Percentiles rank a stretch among this genome's conserved stretches.
These are phyloP conservation scores for Chalaropsis ovoidea DNA, from an alignment of 2,329 filamentous ascomycete species.

Conservation along the genomic window DNA sequence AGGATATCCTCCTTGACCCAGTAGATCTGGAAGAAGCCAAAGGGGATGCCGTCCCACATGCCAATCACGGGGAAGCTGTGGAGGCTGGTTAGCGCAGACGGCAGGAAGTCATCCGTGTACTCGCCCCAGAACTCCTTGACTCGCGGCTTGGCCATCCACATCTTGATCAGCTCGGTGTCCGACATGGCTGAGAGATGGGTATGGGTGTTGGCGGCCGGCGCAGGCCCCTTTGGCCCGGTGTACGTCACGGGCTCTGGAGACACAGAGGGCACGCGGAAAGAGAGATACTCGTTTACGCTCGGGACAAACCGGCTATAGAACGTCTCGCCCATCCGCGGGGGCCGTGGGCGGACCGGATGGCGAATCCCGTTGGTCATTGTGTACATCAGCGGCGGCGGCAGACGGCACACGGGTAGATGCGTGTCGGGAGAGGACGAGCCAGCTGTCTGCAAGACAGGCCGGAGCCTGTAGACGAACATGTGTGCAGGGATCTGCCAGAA, in stretches of 20 bases:
- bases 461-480: slow-evolving; percentile 62
- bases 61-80: slow-evolving; percentile 88
- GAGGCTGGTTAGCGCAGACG: slow-evolving; percentile 50
- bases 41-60: slow-evolving; percentile 88
- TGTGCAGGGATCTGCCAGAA: slow-evolving; percentile 91
- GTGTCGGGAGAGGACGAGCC: slow-evolving; percentile 69
- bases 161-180: slow-evolving; percentile 56
- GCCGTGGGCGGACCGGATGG: slow-evolving; percentile 79
- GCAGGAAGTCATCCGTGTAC: slow-evolving; percentile 56
- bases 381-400: slow-evolving; percentile 72
- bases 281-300: slow-evolving; percentile 71
- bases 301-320: slow-evolving; percentile 86
- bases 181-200: slow-evolving; percentile 38
- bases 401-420: slow-evolving; percentile 83
- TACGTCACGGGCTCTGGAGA: slow-evolving; percentile 54
- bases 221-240: slow-evolving; percentile 45
- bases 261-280: slow-evolving; percentile 72
- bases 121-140: slow-evolving; percentile 78
- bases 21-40: slow-evolving; percentile 96
- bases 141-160: slow-evolving; percentile 80
- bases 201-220: slow-evolving; percentile 33
- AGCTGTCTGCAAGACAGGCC: slow-evolving; percentile 42
- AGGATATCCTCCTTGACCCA: slow-evolving; percentile 91
- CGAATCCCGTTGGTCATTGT: slow-evolving; percentile 66
- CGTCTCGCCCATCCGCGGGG: slow-evolving; percentile 77